phyloP scores from a whole-genome alignment of 2,329 filamentous ascomycete genomes.

The Fusarium phyllophilum region DNA sequence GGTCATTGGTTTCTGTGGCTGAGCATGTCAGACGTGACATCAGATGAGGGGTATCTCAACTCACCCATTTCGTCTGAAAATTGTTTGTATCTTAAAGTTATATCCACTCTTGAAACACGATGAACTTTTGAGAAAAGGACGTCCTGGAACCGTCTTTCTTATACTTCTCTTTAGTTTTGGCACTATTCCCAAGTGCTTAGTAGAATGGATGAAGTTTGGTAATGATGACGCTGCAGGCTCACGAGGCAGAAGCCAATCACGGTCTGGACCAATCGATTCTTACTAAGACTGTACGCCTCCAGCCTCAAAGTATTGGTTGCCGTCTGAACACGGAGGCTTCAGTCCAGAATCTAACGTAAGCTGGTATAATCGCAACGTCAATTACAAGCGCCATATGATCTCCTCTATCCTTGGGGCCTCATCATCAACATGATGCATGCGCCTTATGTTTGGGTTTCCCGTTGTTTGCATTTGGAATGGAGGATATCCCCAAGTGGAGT shows the following conservation, averaged over 20 bases:
- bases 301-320: background rate
- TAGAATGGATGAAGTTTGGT: background rate
- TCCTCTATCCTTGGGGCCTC: background rate
- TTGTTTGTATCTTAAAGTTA: background rate
- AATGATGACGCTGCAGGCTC: slow-evolving; percentile 14
- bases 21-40: background rate
- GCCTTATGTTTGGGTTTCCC: fast-evolving
- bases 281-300: background rate
- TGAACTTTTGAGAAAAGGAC: background rate
- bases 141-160: background rate
- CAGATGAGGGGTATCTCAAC: background rate
- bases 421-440: fast-evolving
- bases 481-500: fast-evolving
- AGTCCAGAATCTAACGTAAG: background rate
- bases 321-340: background rate
- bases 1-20: background rate
- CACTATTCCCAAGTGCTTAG: background rate
- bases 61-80: slow-evolving; percentile 7
- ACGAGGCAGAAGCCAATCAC: background rate
- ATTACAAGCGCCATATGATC: too few relatives aligned
- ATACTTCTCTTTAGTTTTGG: background rate
- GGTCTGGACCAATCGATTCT: background rate
- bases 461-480: fast-evolving
- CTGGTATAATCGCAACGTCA: fast-evolving
- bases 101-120: background rate